Base-by-base conservation (phyloP, 805 yeast species). In the Torulaspora delbrueckii region DNA sequence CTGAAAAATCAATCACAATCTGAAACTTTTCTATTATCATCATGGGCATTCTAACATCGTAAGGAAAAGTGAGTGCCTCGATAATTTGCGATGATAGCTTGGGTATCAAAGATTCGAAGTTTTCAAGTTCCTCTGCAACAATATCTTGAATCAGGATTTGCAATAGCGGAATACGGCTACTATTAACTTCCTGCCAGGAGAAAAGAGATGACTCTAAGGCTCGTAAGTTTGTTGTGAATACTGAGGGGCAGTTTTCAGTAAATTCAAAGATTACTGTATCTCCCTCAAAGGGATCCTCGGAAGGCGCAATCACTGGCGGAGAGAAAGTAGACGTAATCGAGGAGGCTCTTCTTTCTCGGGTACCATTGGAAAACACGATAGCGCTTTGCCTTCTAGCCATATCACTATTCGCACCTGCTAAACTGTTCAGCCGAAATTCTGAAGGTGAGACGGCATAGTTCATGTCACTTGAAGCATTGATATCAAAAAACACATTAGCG, bases 301-400 rank as follows among this genome's bases (percentile, higher is more conserved):
- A 25, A 9, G 34, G 12, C 12, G 35, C 14, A 8, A 33, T 13
- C 13, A 43, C 16, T 9, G 43, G 42, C 22, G 45, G 26, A 8
- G 54, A 45, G 10, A 35, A 25, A 18, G 4, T 37, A 8, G 38
- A 35, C 10, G 46, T 50, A 14, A 41, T 26, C 4, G 54, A 55
- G 2, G 60, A 55, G 9, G 35, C 46, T 42, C 57, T 55, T 26
- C 50, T 44, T 7, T 30, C 45, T 10, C 28, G 36, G n/a, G 35
- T 18, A 25, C 47, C 39, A 22, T 23, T 42, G 26, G 43, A 38
- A 33, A 42, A 40, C 19, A 41, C 26, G 3, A 55, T 41, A 12
- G 53, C 51, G 37, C 60, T 57, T 33, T 50, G 53, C 25, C 58
- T 50, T 36, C 60, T 50, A 3, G 58, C 57, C 13, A 51, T 44